These are phyloP conservation scores for Nakazawaea pomicola DNA, from an alignment of 805 yeast genomes.

Conservation along the genomic window DNA sequence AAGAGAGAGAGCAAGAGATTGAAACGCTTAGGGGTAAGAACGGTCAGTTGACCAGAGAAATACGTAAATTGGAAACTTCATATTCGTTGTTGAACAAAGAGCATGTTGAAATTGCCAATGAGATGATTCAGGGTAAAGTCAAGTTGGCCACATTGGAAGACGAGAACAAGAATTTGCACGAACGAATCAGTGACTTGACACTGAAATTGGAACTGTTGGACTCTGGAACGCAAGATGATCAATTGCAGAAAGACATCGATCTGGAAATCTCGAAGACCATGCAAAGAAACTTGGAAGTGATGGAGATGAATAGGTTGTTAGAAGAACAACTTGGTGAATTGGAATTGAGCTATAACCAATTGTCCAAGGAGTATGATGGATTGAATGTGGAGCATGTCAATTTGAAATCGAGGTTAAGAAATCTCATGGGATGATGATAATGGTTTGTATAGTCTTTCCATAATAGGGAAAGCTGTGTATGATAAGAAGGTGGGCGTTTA, in stretches of 20 bases:
- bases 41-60: constrained; percentile 67
- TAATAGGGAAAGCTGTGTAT: background rate
- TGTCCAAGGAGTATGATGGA: constrained; percentile 29
- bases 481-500: background rate
- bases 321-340: constrained; percentile 47
- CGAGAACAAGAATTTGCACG: constrained; percentile 59
- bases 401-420: constrained; percentile 19
- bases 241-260: constrained; percentile 30
- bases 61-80: constrained; percentile 65
- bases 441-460: too few relatives aligned
- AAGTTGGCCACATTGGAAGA: constrained; percentile 69
- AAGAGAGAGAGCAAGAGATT: constrained; percentile 58
- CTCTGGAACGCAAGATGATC: constrained; percentile 16
- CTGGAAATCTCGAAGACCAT: constrained; percentile 54
- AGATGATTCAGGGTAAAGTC: constrained; percentile 76
- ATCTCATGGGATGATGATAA: constrained; percentile 10
- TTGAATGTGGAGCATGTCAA: constrained; percentile 26
- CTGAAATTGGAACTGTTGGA: constrained; percentile 31
- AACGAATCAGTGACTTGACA: constrained; percentile 43
- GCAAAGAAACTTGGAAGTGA: constrained; percentile 60
- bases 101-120: constrained; percentile 83
- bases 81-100: constrained; percentile 70
- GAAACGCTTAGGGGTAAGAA: constrained; percentile 57
- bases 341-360: constrained; percentile 25
- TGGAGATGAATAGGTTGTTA: constrained; percentile 52